These are phyloP conservation scores for Hylodesmum podocarpum DNA, from an alignment of 306 rosid genomes.

Conservation along the genomic window DNA sequence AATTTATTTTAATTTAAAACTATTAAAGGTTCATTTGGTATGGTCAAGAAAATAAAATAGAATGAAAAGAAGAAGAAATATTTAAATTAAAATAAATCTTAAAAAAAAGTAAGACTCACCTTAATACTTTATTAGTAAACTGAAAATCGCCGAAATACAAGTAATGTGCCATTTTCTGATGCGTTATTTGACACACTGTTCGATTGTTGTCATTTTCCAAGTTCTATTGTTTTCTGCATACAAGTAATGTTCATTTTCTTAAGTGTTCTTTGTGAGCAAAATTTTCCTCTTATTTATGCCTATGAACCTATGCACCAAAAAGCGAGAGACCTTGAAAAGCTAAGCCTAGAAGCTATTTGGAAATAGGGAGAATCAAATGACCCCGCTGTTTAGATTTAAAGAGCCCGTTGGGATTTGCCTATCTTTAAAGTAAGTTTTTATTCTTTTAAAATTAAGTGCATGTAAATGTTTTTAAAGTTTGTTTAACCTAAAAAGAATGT, in stretches of 20 bases:
- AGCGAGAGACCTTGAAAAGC: not conserved
- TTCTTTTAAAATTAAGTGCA: not conserved
- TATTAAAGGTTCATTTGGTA: no score
- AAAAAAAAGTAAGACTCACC: no score
- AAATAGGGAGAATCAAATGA: conserved; percentile 20
- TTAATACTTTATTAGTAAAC: no score
- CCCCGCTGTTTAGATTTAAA: not conserved
- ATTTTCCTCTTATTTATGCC: conserved; percentile 9
- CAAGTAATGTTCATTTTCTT: conserved; percentile 4
- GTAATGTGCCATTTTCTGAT: no score
- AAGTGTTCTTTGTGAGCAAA: not conserved
- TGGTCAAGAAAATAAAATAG: no score
- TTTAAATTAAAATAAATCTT: no score
- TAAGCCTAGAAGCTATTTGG: conserved; percentile 15
- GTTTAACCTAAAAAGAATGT: no score
- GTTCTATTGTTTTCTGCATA: not conserved
- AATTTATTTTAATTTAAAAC: no score
- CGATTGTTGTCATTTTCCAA: no score
- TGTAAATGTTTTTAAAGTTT: not conserved
- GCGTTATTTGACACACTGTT: no score
- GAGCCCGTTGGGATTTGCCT: not conserved
- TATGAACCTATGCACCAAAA: conserved; percentile 14
- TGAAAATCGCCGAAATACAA: no score
- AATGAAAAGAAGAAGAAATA: no score
- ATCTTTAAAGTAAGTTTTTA: not conserved